Percentiles rank a stretch among this genome's conserved stretches.
phyloP scores from a whole-genome alignment of 805 yeast species.

The Starmerella tilneyi region DNA sequence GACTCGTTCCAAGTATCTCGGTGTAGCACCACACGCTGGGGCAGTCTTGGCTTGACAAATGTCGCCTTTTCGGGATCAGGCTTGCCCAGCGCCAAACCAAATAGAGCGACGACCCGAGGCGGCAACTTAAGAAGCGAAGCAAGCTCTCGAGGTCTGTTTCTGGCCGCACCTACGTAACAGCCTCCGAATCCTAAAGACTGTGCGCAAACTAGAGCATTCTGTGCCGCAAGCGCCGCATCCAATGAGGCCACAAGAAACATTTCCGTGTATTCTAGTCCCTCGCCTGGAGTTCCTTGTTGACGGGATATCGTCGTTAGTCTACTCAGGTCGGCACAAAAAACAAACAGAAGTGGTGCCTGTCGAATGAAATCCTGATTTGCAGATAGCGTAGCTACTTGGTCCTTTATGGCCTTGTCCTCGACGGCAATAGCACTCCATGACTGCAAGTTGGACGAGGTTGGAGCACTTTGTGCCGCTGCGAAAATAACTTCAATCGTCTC shows the following conservation, averaged over 20 bases:
- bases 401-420: background rate
- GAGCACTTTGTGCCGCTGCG: background rate
- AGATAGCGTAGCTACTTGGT: background rate
- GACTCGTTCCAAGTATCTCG: background rate
- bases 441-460: conserved; percentile 1
- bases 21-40: background rate
- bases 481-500: background rate
- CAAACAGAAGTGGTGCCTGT: background rate
- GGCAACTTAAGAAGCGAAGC: background rate
- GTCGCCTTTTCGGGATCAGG: background rate
- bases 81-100: background rate
- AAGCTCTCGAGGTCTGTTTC: background rate
- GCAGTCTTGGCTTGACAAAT: background rate
- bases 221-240: conserved; percentile 1
- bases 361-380: conserved; percentile 3
- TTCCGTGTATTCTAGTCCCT: background rate
- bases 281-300: background rate
- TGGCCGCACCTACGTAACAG: background rate
- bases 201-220: background rate
- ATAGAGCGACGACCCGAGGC: background rate
- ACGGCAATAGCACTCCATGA: background rate
- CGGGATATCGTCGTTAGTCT: background rate
- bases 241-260: conserved; percentile 1
- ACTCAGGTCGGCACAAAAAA: conserved; percentile 1
- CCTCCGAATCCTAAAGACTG: background rate